Percentiles rank a stretch among this genome's conserved stretches.
Evolutionary conservation across 768 basidiomycete genomes (phyloP).

Genomic region (Tulasnella sp.): DNA sequence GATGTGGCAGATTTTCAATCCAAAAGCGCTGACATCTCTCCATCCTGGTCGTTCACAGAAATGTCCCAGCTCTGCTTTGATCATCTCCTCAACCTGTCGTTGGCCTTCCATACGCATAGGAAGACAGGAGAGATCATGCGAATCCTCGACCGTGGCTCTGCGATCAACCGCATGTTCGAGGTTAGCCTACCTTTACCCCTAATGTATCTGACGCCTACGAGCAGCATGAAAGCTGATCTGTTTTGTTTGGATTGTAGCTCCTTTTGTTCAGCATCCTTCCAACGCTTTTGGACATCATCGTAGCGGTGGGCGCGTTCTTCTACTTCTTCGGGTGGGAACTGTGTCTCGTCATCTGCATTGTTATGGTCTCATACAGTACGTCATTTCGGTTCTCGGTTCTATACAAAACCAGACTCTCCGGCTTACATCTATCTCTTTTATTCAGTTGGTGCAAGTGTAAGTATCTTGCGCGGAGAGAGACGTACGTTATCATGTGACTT

Average conservation of each 20-base stretch:
- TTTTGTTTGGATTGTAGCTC: conserved; percentile 33
- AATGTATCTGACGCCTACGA: background rate
- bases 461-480: background rate
- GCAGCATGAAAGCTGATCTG: background rate
- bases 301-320: conserved; percentile 41
- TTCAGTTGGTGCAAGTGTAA: conserved; percentile 37
- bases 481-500: no score
- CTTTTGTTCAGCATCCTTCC: conserved; percentile 78
- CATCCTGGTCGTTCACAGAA: conserved; percentile 41
- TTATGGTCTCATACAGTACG: conserved; percentile 65
- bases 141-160: conserved; percentile 72
- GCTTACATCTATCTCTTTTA: conserved; percentile 14
- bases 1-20: background rate
- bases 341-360: conserved; percentile 52
- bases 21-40: no score
- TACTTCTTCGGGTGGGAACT: conserved; percentile 21
- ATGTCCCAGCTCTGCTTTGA: conserved; percentile 82
- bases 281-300: conserved; percentile 64
- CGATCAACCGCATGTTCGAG: conserved; percentile 74
- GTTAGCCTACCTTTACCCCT: no score
- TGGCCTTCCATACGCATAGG: conserved; percentile 68
- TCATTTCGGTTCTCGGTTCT: conserved; percentile 2
- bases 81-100: conserved; percentile 76
- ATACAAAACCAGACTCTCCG: background rate
- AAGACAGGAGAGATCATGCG: conserved; percentile 81